phyloP scores from a whole-genome alignment of 768 basidiomycete species.

The Pleurotus salmoneostramineus region DNA sequence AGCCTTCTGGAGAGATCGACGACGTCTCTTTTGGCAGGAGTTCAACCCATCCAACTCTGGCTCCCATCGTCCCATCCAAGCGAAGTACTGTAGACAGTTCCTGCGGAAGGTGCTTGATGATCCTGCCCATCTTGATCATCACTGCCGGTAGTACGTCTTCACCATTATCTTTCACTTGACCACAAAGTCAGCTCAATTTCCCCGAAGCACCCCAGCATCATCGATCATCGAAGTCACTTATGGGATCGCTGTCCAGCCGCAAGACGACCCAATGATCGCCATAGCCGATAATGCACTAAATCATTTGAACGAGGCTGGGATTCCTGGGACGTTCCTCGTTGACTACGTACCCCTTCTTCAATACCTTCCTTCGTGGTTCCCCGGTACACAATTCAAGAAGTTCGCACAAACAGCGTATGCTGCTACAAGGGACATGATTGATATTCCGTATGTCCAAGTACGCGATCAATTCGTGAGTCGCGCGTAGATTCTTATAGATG shows the following conservation, averaged over 20 bases:
- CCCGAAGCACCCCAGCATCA: constrained; percentile 7
- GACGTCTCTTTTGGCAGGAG: constrained; percentile 16
- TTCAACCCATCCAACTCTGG: constrained; percentile 28
- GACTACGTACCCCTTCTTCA: constrained; percentile 27
- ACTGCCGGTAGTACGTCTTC: constrained; percentile 30
- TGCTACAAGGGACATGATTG: not conserved
- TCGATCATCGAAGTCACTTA: constrained; percentile 28
- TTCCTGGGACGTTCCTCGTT: constrained; percentile 27
- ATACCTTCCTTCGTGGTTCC: constrained; percentile 31
- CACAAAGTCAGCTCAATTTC: not conserved
- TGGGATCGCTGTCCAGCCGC: constrained; percentile 24
- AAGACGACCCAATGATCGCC: constrained; percentile 30
- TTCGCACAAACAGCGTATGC: constrained; percentile 17
- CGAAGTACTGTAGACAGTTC: constrained; percentile 24
- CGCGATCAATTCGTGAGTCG: constrained; percentile 17
- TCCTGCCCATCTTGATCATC: constrained; percentile 31
- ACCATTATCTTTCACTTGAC: too few relatives aligned
- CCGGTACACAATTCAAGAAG: constrained; percentile 29
- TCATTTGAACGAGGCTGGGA: constrained; percentile 20
- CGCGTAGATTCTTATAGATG: not conserved
- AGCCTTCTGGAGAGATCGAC: too few relatives aligned
- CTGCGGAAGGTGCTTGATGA: constrained; percentile 25
- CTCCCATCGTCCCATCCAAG: constrained; percentile 24
- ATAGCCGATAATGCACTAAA: constrained; percentile 23
- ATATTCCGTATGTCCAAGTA: constrained; percentile 14